Evolutionary conservation across 495 filamentous ascomycete genomes (phyloP), one percentile per base, ranked within the genome.

Genomic region (Cercophora sp.): DNA sequence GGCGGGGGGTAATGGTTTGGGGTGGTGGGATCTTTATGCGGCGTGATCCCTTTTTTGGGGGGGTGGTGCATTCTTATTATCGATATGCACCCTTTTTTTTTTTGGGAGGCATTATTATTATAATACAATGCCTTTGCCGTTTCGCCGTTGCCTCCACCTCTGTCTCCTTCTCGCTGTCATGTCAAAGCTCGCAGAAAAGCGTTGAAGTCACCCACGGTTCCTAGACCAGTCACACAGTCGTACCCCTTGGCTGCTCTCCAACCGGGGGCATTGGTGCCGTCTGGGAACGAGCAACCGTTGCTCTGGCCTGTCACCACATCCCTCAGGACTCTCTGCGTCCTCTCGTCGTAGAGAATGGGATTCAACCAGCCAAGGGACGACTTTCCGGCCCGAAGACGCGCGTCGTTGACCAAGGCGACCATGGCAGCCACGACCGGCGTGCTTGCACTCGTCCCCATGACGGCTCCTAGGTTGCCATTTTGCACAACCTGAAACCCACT

Each of bases 371-470:
- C 71, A 9, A 68, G 56, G 8, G 61, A 62, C 9, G 58, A 62
- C 66, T 68, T 73, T 4, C 70, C 71, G 8, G 59, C 56, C 11
- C 69, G 45, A 51, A 75, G 47, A 34, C 71, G 52, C 49, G 63
- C 63, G 40, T 75, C 71, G 19, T 73, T 70, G 11, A 73, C 58
- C 27, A 73, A 29, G 25, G 69, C 63, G 8, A 75, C 46, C 48
- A 75, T 58, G 5, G 68, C 62, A n/a, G 70, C 71, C 20, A 75
- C 61, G 0, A 73, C 69, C 0, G 71, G 71, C 4, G 70, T 68
- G 29, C 61, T 66, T 5, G 71, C 71, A 36, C 69, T 71, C 2
- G 71, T 75, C 11, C 71, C 71, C 8, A 67, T 54, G n/a, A 73
- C 69, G 24, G 61, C 63, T 16, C 36, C 55, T 16, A 62, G 48